Evolutionary conservation across 1,139 yeast genomes (phyloP), one percentile per base, ranked within the genome.

Genomic region (Candida tropicalis): DNA sequence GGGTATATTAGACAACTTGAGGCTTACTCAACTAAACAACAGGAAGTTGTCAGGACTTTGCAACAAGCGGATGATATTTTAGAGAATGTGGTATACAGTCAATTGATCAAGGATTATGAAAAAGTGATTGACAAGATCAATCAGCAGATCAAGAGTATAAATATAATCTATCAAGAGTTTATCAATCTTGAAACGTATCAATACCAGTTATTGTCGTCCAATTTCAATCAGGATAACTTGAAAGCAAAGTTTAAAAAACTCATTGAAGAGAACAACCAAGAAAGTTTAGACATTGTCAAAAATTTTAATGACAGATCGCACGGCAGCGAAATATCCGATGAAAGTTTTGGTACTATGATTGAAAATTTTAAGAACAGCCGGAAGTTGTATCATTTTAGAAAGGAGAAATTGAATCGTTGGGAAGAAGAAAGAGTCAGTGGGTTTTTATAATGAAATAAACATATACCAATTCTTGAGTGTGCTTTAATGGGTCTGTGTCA

Each of bases 391-490:
- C 86, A 85, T 59, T 57, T 77, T 43, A 63, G 84, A 28, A 68
- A 66, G 46, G 90, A 84, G 59, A 77, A 82, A 53, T 59, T 81
- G 48, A 75, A 77, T 50, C 64, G 91, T 38, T 75, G 87, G 76
- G 70, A 76, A 42, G 90, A 84, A 56, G 87, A 83, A 49, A 63
- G 91, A 43, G 84, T 84, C 0, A 77, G 81, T 24, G 87, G 86
- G 11, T 60, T 68, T 41, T 49, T 62, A 35, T 64, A 27, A 35
- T 20, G 4, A n/a, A n/a, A n/a, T n/a, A n/a, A n/a, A n/a, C n/a
- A 20, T 20, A 9, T 6, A 20, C 23, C n/a, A 8, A 18, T 31
- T 31, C 17, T n/a, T n/a, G n/a, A n/a, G n/a, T n/a, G 4, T 20
- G 23, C 23, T 9, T 20, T 4, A 20, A 6, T 20, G 23, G 6